Base-by-base conservation (phyloP, 495 filamentous ascomycete genomes). In the Bathelium albidoporum region DNA sequence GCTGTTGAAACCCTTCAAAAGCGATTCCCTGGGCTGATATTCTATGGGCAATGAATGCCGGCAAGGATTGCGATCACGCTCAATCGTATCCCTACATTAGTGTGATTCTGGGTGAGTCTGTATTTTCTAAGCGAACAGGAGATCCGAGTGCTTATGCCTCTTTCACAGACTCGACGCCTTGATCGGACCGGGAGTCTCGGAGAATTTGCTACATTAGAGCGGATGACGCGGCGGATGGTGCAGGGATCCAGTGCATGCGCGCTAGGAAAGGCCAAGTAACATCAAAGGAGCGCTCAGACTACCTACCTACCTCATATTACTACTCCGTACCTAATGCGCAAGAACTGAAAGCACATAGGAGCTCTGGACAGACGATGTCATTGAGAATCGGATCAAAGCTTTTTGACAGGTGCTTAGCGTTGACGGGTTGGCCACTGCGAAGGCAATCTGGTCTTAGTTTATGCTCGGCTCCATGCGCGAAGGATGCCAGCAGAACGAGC, bases 351-450 rank as follows among this genome's bases (percentile, higher is more conserved):
- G 49, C 49, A 26, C 49, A 24, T 55, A 28, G 24, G 29, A 55
- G 49, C 49, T 55, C 29, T 55, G 20, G 49, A 55, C 49, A 29
- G 24, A 26, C 49, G 11, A 28, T 55, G 49, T 9, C 49, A 16
- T 55, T 26, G 49, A n/a, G 24, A n/a, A 55, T 55, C 49, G 49
- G 20, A 9, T 29, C 49, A 55, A 20, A 20, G 49, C 24, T 9
- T 20, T 55, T 55, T 55, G 49, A 55, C 49, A 55, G 49, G 22
- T 55, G 49, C 49, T 20, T 29, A 55, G 49, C 49, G 11, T 55
- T 24, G 49, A 16, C 49, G 49, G 14, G 29, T 28, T 20, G 20
- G 16, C 49, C 20, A 24, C 49, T 29, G 49, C 24, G 20, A 55
- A 55, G 9, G 24, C 49, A 55, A n/a, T 49, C 9, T n/a, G 43